Evolutionary conservation across 169 alveolate species (phyloP).

Genomic region (Blepharisma undulans): DNA sequence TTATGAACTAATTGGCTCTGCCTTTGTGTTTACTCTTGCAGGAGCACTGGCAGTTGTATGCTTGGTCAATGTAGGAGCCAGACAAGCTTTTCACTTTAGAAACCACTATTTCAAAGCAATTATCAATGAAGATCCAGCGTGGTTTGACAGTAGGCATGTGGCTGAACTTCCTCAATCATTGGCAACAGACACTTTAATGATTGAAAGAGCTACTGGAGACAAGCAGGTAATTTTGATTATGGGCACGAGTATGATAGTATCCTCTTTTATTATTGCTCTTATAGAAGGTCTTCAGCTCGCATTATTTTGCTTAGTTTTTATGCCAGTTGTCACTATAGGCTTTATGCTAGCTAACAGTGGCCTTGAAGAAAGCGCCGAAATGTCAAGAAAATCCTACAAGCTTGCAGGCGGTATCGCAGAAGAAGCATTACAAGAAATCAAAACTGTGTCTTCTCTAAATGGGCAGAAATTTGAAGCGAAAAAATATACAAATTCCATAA

Average conservation of each 20-base stretch:
- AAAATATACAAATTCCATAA: neutral
- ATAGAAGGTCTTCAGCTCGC: neutral
- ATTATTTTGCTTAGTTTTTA: neutral
- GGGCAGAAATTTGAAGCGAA: neutral
- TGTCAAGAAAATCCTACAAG: neutral
- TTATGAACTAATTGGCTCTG: neutral
- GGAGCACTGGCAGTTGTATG: neutral
- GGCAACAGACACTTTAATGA: neutral
- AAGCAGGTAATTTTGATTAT: slow-evolving; percentile 20
- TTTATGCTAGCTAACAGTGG: neutral
- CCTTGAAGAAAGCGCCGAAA: neutral
- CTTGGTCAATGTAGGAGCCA: slow-evolving; percentile 19
- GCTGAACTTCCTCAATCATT: neutral
- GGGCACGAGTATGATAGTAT: neutral
- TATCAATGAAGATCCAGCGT: neutral
- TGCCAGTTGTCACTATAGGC: slow-evolving; percentile 2
- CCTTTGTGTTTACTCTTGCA: neutral
- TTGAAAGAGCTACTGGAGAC: slow-evolving; percentile 37
- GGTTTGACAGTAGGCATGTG: neutral
- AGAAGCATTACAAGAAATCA: slow-evolving; percentile 23
- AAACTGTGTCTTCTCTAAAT: slow-evolving; percentile 10
- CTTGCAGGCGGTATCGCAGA: slow-evolving; percentile 17
- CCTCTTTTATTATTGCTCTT: neutral
- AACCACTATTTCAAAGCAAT: neutral
- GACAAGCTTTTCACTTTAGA: slow-evolving; percentile 4